Conservation (phyloP, 2,329 filamentous ascomycete genomes). For the Fusarium paranaense region DNA sequence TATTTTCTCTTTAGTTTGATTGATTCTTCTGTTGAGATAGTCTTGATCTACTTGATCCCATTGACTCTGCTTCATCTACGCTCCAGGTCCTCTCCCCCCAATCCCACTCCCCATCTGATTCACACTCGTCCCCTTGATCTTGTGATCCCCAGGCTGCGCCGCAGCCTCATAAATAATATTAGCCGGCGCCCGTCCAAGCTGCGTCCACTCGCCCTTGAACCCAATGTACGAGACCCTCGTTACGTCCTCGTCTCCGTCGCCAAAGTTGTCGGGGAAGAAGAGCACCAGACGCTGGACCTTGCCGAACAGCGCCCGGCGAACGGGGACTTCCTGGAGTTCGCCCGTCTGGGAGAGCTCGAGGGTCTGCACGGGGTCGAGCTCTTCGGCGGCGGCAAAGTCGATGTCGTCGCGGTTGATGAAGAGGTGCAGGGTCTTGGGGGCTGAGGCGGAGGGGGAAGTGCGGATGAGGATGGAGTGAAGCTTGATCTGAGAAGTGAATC, state of each 20-base stretch:
- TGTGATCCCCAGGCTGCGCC: constrained; percentile 90
- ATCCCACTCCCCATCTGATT: constrained; percentile 68
- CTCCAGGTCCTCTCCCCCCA: constrained; percentile 55
- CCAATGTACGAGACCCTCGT: constrained; percentile 85
- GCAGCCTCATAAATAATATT: constrained; percentile 95
- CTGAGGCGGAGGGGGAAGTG: constrained; percentile 75
- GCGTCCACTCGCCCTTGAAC: constrained; percentile 95
- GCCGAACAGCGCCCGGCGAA: constrained; percentile 90
- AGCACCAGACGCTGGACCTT: constrained; percentile 84
- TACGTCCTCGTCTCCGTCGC: constrained; percentile 81
- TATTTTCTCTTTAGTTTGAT: not conserved
- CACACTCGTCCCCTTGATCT: constrained; percentile 67
- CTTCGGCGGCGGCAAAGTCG: constrained; percentile 82
- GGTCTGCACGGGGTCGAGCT: constrained; percentile 77
- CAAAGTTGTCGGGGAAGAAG: constrained; percentile 94
- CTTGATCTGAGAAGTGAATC: constrained; percentile 93
- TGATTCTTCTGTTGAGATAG: not conserved
- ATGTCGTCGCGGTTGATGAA: constrained; percentile 89
- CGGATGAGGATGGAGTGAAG: constrained; percentile 90
- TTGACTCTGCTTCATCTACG: constrained; percentile 31
- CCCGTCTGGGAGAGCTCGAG: constrained; percentile 82
- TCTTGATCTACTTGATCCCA: not conserved
- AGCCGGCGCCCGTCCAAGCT: constrained; percentile 75
- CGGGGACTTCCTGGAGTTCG: constrained; percentile 87
- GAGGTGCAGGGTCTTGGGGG: constrained; percentile 86